Conservation (phyloP, 805 yeast species). For the Dipodascus geniculatus region DNA sequence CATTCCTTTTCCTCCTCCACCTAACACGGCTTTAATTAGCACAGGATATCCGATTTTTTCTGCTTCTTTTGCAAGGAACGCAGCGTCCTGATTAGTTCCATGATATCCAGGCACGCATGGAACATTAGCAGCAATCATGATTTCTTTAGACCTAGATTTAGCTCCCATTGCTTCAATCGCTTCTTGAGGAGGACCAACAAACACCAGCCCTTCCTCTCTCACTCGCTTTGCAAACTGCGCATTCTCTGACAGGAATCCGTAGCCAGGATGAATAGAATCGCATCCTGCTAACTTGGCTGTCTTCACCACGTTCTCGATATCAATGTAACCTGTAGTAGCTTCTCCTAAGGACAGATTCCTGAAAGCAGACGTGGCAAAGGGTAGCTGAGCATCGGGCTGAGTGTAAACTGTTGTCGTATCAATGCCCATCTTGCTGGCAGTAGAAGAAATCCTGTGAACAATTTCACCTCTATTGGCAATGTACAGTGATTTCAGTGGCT, state of each 20-base stretch:
- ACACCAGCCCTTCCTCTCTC: conserved; percentile 22
- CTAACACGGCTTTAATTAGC: conserved; percentile 45
- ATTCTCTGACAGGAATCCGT: conserved; percentile 42
- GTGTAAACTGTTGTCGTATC: conserved; percentile 23
- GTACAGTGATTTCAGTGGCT: conserved; percentile 23
- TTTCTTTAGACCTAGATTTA: conserved; percentile 23
- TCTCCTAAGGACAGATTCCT: conserved; percentile 18
- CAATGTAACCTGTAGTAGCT: conserved; percentile 20
- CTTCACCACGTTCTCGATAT: conserved; percentile 36
- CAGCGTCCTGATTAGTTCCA: conserved; percentile 21
- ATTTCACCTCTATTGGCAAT: conserved; percentile 49
- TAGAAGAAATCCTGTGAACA: conserved; percentile 23
- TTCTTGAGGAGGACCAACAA: conserved; percentile 24
- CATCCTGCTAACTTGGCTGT: conserved; percentile 40
- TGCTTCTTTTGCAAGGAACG: conserved; percentile 18
- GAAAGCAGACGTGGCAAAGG: conserved; percentile 16
- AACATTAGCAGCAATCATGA: conserved; percentile 24
- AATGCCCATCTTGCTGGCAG: conserved; percentile 22
- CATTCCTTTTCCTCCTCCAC: conserved; percentile 51
- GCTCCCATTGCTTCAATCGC: conserved; percentile 27
- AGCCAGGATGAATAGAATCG: conserved; percentile 46
- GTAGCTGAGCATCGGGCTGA: conserved; percentile 20
- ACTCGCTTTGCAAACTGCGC: conserved; percentile 23
- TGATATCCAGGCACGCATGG: conserved; percentile 26
- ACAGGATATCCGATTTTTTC: conserved; percentile 34